Conservation (phyloP, 305 asterid genomes). For the Fraxinus floribunda region DNA sequence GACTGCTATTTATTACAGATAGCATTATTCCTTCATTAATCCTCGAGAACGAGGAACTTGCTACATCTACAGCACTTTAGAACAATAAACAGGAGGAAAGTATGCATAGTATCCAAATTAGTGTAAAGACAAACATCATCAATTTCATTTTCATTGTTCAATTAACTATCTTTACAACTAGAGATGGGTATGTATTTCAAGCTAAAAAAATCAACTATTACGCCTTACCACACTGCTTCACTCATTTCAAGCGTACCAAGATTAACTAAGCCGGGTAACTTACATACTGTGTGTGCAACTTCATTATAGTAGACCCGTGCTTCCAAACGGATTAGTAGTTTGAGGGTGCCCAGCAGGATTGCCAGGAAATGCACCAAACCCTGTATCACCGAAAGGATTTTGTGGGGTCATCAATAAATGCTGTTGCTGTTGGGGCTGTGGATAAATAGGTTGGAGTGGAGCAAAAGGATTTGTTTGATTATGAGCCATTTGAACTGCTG, state of each 20-base stretch:
- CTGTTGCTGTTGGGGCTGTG: constrained; percentile 51
- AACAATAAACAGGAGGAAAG: not conserved
- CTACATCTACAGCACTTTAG: not conserved
- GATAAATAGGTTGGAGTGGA: constrained; percentile 61
- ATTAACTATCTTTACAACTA: constrained; percentile 43
- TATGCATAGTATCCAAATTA: too few relatives aligned
- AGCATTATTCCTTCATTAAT: not conserved
- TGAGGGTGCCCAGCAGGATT: constrained; percentile 48
- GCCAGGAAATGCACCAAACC: constrained; percentile 61
- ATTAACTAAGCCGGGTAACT: constrained; percentile 45
- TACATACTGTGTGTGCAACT: constrained; percentile 32
- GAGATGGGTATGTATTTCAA: constrained; percentile 19
- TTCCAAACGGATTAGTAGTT: constrained; percentile 73
- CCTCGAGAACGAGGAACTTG: not conserved
- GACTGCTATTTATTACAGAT: too few relatives aligned
- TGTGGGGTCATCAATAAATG: constrained; percentile 44
- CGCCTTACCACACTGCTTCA: constrained; percentile 25
- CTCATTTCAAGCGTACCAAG: constrained; percentile 41
- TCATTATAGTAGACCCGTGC: constrained; percentile 54
- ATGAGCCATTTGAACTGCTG: constrained; percentile 56
- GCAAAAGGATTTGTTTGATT: constrained; percentile 68
- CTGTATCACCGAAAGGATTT: constrained; percentile 81
- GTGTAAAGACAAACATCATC: not conserved
- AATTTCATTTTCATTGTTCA: not conserved
- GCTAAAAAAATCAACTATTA: constrained; percentile 27